Evolutionary conservation across 805 yeast species (phyloP).

Genomic region (Hanseniaspora guilliermondii): DNA sequence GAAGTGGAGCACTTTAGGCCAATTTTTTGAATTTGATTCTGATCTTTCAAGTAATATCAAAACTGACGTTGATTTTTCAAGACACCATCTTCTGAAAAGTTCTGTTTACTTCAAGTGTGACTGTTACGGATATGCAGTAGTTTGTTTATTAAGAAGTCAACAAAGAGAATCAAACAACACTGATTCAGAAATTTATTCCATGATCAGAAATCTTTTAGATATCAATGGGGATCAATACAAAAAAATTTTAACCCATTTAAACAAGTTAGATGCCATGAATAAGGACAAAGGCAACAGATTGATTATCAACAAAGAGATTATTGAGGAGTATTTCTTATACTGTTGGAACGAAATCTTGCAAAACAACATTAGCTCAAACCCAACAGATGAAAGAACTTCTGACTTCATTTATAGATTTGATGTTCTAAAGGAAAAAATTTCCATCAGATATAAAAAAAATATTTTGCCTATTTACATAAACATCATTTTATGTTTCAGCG

Average conservation of each 20-base stretch:
- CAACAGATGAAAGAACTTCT: constrained; percentile 15
- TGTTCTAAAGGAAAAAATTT: constrained; percentile 20
- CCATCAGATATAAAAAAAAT: constrained; percentile 22
- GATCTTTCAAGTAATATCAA: constrained; percentile 15
- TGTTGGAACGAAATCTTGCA: constrained; percentile 22
- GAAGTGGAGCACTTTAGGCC: constrained; percentile 41
- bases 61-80: constrained; percentile 2
- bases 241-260: constrained; percentile 19
- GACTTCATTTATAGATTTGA: constrained; percentile 17
- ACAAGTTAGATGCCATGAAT: constrained; percentile 16
- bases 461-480: constrained; percentile 21
- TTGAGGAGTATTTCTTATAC: constrained; percentile 24
- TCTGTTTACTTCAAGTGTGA: constrained; percentile 14
- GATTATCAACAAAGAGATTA: constrained; percentile 25
- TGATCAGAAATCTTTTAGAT: constrained; percentile 30
- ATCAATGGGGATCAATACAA: constrained; percentile 23
- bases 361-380: constrained; percentile 15
- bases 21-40: constrained; percentile 27
- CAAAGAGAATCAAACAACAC: constrained; percentile 35
- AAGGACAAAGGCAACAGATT: constrained; percentile 21
- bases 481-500: constrained; percentile 21
- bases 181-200: constrained; percentile 35
- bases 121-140: constrained; percentile 14
- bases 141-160: constrained; percentile 34
- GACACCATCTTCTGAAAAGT: constrained; percentile 12